Conservation (phyloP, 352 stramenopile species). For the Blastocystis sp. region DNA sequence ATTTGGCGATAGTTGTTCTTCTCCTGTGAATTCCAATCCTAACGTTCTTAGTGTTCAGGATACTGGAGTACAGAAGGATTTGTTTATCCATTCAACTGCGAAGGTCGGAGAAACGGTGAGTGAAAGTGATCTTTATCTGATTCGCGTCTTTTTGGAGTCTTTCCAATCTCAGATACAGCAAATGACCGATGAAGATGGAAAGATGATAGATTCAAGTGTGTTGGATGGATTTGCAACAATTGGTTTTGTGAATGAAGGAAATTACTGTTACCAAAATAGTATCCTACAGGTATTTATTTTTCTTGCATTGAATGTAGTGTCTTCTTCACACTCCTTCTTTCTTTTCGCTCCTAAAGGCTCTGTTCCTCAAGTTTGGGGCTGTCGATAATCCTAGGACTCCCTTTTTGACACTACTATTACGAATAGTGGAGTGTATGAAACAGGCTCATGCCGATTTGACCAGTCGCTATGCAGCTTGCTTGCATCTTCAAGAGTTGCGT, state of each 20-base stretch:
- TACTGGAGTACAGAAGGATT: background rate
- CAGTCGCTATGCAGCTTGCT: background rate
- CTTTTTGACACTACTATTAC: constrained; percentile 36
- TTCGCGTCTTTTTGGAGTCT: background rate
- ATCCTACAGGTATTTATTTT: constrained; percentile 7
- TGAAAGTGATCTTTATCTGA: background rate
- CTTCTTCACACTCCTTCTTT: constrained; percentile 33
- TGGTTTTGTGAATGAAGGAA: constrained; percentile 36
- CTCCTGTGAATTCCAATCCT: background rate
- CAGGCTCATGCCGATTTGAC: background rate
- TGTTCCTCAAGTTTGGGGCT: background rate
- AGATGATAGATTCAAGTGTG: background rate
- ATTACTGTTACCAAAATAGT: constrained; percentile 57
- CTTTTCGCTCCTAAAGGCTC: background rate
- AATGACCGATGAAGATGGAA: background rate
- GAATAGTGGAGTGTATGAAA: constrained; percentile 1
- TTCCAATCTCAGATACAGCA: background rate
- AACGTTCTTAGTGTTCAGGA: background rate
- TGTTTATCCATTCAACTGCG: background rate
- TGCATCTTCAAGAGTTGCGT: constrained; percentile 20
- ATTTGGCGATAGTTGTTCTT: background rate
- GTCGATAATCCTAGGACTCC: constrained; percentile 34
- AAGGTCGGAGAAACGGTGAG: background rate
- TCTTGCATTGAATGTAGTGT: background rate
- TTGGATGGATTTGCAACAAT: constrained; percentile 22